A percentile compares a stretch with the other conserved stretches of the same genome.
Evolutionary conservation across 768 basidiomycete species (phyloP).

Genomic region (Pilatotrama ljubarskyi): DNA sequence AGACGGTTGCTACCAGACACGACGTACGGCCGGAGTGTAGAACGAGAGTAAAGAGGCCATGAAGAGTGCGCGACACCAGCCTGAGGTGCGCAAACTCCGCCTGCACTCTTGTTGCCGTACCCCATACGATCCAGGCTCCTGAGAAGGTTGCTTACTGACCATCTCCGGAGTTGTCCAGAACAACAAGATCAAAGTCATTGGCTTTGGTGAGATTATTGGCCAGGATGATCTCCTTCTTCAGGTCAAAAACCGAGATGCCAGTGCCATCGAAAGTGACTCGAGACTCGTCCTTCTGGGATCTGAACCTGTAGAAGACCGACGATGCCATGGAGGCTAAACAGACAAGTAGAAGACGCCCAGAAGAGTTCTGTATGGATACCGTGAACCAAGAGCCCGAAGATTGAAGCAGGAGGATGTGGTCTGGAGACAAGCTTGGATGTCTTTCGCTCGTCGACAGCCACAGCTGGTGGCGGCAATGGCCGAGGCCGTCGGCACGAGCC

Average conservation of each 20-base stretch:
- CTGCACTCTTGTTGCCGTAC: background rate
- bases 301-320: constrained; percentile 98
- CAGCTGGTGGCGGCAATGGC: background rate
- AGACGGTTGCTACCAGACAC: background rate
- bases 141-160: constrained; percentile 47
- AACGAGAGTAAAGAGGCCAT: background rate
- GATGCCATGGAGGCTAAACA: constrained; percentile 62
- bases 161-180: constrained; percentile 87
- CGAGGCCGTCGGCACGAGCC: no score
- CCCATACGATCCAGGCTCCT: background rate
- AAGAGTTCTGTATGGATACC: background rate
- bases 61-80: background rate
- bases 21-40: background rate
- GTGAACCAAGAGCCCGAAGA: constrained; percentile 10
- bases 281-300: constrained; percentile 91
- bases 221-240: constrained; percentile 97
- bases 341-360: constrained; percentile 7
- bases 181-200: constrained; percentile 92
- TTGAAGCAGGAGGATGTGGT: background rate
- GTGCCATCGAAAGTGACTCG: constrained; percentile 97
- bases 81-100: no score
- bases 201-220: constrained; percentile 96
- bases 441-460: background rate
- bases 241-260: constrained; percentile 97
- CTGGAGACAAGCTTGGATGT: background rate